Base-by-base conservation (phyloP, 1,284 basidiomycete species). In the Trichosporon faecale region DNA sequence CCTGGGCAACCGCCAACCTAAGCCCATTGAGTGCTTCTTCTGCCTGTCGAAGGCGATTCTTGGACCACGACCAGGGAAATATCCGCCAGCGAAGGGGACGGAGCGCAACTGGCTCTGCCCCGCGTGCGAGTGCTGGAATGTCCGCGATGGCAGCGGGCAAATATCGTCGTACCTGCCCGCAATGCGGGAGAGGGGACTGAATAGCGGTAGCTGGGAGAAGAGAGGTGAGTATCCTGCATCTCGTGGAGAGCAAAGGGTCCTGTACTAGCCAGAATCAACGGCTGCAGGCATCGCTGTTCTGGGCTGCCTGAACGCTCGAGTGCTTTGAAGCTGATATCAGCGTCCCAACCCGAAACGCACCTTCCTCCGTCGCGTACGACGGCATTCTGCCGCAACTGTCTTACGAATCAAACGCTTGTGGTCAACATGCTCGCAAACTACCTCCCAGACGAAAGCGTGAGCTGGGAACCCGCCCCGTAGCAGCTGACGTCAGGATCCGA, bases 381-480 rank as follows among this genome's bases (percentile, higher is more conserved):
- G 2, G 86, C 89, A 3, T 95, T 95, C 85, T 97, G 94, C 80
- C 89, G 90, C 74, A 88, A 88, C 12, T 96, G 94, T 80, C 88
- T 91, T 73, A 92, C 92, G n/a, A 96, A 96, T 82, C 92, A 96
- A 79, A 90, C 89, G 82, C 87, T 97, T 33, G 86, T 94, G 66
- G 86, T 93, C 72, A 92, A 94, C 79, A 86, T 97, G 67, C 84
- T 96, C 31, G 91, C 93, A 4, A 94, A 92, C 75, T 97, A 95
- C 79, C 87, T 95, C 0, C 93, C 94, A 1, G 64, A 84, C 85
- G 69, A 87, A 85, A 18, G 85, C 86, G 78, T 92, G 31, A 33
- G 57, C 27, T n/a, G 18, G 3, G 8, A 9, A 27, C 23, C 23
- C 9, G 9, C 11, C 5, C 23, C 12, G 23, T 18, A 9, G 33